A percentile compares a stretch with the other conserved stretches of the same genome.
phyloP scores from a whole-genome alignment of 1,284 basidiomycete species.

The Puccinia novopanici region DNA sequence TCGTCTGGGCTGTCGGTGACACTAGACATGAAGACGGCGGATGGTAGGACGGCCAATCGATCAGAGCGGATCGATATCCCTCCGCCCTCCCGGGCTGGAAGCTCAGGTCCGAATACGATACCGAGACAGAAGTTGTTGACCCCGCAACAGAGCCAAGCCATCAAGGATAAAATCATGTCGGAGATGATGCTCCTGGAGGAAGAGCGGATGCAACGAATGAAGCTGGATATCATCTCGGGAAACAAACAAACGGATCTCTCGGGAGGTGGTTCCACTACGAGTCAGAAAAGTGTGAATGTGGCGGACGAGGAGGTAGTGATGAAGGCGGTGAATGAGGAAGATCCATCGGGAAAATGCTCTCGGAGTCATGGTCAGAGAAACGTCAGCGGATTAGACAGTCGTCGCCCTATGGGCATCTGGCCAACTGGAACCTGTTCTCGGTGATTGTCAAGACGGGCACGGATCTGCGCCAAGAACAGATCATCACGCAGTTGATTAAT shows the following conservation, averaged over 20 bases:
- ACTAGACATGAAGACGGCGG: constrained; percentile 52
- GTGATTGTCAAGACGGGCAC: constrained; percentile 98
- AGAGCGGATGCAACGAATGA: constrained; percentile 93
- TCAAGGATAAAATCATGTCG: constrained; percentile 93
- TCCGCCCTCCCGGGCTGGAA: constrained; percentile 19
- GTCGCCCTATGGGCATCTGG: constrained; percentile 93
- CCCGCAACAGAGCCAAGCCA: constrained; percentile 78
- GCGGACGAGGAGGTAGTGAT: constrained; percentile 68
- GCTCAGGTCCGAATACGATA: constrained; percentile 52
- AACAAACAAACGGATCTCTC: constrained; percentile 10
- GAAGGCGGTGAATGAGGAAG: constrained; percentile 90
- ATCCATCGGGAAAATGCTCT: constrained; percentile 92
- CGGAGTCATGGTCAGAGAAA: constrained; percentile 92
- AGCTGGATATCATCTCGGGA: constrained; percentile 62
- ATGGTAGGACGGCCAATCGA: neutral
- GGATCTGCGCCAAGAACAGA: constrained; percentile 93
- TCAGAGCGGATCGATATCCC: constrained; percentile 52
- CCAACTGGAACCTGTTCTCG: constrained; percentile 73
- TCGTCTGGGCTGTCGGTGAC: constrained; percentile 52
- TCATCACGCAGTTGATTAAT: constrained; percentile 90
- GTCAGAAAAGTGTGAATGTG: constrained; percentile 60
- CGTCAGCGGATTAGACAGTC: constrained; percentile 88
- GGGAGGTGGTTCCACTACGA: constrained; percentile 54
- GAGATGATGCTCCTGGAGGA: constrained; percentile 98
- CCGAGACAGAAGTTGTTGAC: constrained; percentile 63